Evolutionary conservation across 1,139 yeast genomes (phyloP), one percentile per base, ranked within the genome.

Genomic region (Taphrina sp.): DNA sequence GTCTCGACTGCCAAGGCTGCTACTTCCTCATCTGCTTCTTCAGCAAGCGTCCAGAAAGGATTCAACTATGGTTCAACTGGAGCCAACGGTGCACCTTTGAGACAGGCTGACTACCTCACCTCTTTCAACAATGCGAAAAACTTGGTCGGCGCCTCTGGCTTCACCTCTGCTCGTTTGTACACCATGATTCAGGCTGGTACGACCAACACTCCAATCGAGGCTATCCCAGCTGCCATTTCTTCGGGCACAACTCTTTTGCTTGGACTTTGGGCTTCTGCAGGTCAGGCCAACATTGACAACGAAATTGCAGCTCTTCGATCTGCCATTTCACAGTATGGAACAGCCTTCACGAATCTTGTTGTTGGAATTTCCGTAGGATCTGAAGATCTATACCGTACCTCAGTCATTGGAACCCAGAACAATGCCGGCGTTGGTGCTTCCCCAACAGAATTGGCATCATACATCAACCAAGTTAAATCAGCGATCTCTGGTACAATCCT

Each of bases 261-360:
- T 55, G 96, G 96, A 71, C 77, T 89, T 65, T 88, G 96, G 96
- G 95, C 96, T 69, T 85, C 76, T 55, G 95, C 86, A 66, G 86
- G 47, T 8, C 47, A 81, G 56, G 70, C 81, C 56, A 95, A 86
- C 67, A 86, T 38, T 39, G 86, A 80, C 57, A 70, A 81, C 56
- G 96, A 88, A 73, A 78, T 84, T 69, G 67, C 70, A 33, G 94
- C 95, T 42, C 76, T 88, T 67, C 72, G 67, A 35, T 76, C 87
- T 62, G 83, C 89, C 59, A 76, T 76, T 60, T 74, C 79, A 58
- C 80, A 89, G 61, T 45, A 45, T 17, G 41, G 42, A 14, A 35
- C 52, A 17, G 41, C 52, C 12, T 45, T 45, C 52, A 45, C 52
- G 17, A n/a, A 24, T 23, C 41, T 35, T 24, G 77, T 88, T 66